Percentiles rank a stretch among this genome's conserved stretches.
Conservation (phyloP, 306 rosid genomes). For the Fragaria vesca region DNA sequence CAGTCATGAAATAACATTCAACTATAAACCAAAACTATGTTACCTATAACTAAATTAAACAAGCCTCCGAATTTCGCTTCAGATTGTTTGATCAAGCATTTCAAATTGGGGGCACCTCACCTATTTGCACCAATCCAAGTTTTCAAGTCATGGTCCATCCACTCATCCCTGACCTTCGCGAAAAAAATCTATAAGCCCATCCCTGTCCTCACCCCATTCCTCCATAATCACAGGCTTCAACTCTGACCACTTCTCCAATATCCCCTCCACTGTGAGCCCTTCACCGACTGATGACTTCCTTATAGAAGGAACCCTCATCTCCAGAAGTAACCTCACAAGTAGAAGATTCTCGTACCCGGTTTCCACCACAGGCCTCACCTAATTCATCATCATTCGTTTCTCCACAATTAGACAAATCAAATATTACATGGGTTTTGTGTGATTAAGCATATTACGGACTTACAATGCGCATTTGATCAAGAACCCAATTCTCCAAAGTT, state of each 20-base stretch:
- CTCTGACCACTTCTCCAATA: constrained; percentile 72
- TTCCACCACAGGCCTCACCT: constrained; percentile 97
- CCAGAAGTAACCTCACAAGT: constrained; percentile 85
- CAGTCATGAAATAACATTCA: neutral
- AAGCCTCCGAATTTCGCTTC: neutral
- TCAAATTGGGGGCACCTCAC: constrained; percentile 31
- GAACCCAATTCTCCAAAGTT: constrained; percentile 63
- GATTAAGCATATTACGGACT: constrained; percentile 22
- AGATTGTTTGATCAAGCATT: neutral
- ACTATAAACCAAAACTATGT: neutral
- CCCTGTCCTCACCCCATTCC: constrained; percentile 75
- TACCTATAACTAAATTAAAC: neutral
- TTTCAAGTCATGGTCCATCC: constrained; percentile 69
- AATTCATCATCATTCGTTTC: neutral
- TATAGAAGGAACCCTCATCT: constrained; percentile 58
- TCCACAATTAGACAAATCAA: neutral
- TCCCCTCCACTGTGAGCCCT: constrained; percentile 62
- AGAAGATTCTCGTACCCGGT: constrained; percentile 87
- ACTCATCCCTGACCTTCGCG: constrained; percentile 87
- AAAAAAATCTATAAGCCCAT: constrained; percentile 53
- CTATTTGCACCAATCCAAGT: constrained; percentile 92
- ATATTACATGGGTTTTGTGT: neutral
- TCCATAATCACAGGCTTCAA: constrained; percentile 71
- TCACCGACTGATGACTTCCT: constrained; percentile 78
- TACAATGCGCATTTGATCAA: constrained; percentile 75